Evolutionary conservation across 2,329 filamentous ascomycete species (phyloP).

Genomic region (Trichocomaceae sp.): DNA sequence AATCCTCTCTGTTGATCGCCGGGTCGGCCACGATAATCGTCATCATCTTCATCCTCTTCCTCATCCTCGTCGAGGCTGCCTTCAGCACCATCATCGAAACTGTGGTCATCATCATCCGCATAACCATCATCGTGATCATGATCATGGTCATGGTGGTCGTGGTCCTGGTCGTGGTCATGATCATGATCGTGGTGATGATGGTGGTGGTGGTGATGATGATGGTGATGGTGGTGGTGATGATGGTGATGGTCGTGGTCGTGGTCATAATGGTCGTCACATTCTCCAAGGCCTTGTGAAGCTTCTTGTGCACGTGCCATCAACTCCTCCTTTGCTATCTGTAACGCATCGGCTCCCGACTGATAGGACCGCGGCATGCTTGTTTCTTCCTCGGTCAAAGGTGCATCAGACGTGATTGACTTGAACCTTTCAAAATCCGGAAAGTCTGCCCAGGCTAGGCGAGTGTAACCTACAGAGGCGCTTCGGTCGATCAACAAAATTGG

Average conservation of each 20-base stretch:
- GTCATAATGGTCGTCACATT: constrained; percentile 38
- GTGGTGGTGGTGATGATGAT: constrained; percentile 34
- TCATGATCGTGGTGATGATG: constrained; percentile 36
- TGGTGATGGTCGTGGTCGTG: constrained; percentile 30
- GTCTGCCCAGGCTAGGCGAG: constrained; percentile 38
- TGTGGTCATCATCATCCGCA: constrained; percentile 15
- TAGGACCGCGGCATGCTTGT: constrained; percentile 42
- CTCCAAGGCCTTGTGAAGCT: constrained; percentile 34
- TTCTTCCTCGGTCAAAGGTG: constrained; percentile 40
- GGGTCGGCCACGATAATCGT: constrained; percentile 46
- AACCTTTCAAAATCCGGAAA: constrained; percentile 40
- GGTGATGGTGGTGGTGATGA: not conserved
- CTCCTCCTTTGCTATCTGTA: constrained; percentile 48
- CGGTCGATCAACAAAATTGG: constrained; percentile 38
- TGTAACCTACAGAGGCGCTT: constrained; percentile 33
- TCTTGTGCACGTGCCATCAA: constrained; percentile 46
- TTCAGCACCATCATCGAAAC: constrained; percentile 38
- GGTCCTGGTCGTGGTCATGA: constrained; percentile 31
- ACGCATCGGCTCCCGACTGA: constrained; percentile 43
- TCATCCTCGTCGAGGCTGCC: constrained; percentile 42
- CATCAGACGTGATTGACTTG: constrained; percentile 32
- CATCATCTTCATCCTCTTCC: constrained; percentile 49
- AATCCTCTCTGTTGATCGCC: constrained; percentile 62
- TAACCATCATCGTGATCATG: constrained; percentile 36
- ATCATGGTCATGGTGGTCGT: constrained; percentile 35